Base-by-base conservation (phyloP, 768 basidiomycete genomes). In the Tulasnella sp. region DNA sequence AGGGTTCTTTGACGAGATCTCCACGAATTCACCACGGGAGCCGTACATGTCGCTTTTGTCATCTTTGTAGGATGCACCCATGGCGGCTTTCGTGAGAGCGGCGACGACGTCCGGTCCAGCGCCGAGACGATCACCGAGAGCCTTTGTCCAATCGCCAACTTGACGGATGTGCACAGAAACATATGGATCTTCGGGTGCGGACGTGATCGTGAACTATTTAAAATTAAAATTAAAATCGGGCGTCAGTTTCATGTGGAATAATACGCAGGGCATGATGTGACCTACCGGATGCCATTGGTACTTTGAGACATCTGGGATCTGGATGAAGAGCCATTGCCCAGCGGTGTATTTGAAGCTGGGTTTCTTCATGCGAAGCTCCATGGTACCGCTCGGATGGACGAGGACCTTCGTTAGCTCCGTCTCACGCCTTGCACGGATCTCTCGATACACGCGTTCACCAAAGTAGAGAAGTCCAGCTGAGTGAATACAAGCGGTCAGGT, bases 251-350 rank as follows among this genome's bases (percentile, higher is more conserved):
- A n/a, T n/a, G n/a, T n/a, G n/a, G n/a, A n/a, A n/a, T n/a, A n/a
- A 15, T 10, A 43, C 10, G 38, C 34, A 38, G 15, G 34, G 34
- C 34, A 23, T n/a, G n/a, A n/a, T 48, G 29, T 50, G n/a, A 77
- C 87, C 67, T 65, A 93, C 91, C n/a, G 94, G 93, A 72, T 95
- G 93, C 92, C 92, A 97, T 69, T 96, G 91, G 70, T 78, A 83
- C 19, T 67, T 71, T 44, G 90, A 93, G 10, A 96, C 71, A 45
- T 92, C 88, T 2, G 94, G 92, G 13, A 93, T 81, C 67, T 91
- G 86, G 64, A 93, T 73, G 75, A 90, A 94, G 26, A 93, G 74
- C 91, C 91, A 94, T 74, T 93, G 89, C 10, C 91, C 91, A 30
- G 89, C 80, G 51, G 84, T 85, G 73, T 96, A 94, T 68, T 85